A percentile compares a stretch with the other conserved stretches of the same genome.
These are phyloP conservation scores for Raffaelea albimanens DNA, from an alignment of 2,329 filamentous ascomycete species.

Conservation along the genomic window DNA sequence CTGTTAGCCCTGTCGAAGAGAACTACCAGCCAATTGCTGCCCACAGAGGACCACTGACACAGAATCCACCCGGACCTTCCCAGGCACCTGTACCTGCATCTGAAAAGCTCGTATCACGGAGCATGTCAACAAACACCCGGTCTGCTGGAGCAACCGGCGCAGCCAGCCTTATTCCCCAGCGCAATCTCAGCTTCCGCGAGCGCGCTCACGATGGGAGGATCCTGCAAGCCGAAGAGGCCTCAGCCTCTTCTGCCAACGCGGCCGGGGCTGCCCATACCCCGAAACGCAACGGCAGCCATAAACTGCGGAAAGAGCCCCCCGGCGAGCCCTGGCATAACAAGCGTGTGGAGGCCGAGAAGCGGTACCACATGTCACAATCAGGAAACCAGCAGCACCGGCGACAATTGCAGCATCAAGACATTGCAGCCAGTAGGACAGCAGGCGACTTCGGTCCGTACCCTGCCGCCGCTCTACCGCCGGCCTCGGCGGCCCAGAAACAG, in stretches of 20 bases:
- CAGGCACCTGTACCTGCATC: slow-evolving; percentile 11
- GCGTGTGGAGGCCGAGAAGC: slow-evolving; percentile 33
- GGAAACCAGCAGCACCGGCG: not conserved
- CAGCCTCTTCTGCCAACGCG: not conserved
- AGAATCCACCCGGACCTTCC: slow-evolving; percentile 22
- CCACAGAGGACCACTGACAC: slow-evolving; percentile 19
- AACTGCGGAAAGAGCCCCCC: slow-evolving; percentile 47
- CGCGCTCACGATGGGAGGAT: slow-evolving; percentile 35
- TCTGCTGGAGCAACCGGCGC: slow-evolving; percentile 18
- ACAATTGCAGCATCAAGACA: not conserved
- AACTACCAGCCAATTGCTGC: slow-evolving; percentile 8
- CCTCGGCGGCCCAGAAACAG: too few relatives aligned
- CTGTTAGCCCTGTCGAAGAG: slow-evolving; percentile 11
- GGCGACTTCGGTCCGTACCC: not conserved
- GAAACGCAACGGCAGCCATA: slow-evolving; percentile 38
- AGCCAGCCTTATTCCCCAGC: slow-evolving; percentile 30
- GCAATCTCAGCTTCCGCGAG: slow-evolving; percentile 53
- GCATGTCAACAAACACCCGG: slow-evolving; percentile 15
- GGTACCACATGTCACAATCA: slow-evolving; percentile 19
- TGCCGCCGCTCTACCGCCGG: not conserved
- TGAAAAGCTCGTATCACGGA: slow-evolving; percentile 15
- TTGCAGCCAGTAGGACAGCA: not conserved
- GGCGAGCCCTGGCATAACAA: slow-evolving; percentile 37
- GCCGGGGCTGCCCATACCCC: slow-evolving; percentile 1
- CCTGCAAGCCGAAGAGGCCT: slow-evolving; percentile 16